These are phyloP conservation scores for Sisymbrium altissimum DNA, from an alignment of 345 rosid species.

Conservation along the genomic window DNA sequence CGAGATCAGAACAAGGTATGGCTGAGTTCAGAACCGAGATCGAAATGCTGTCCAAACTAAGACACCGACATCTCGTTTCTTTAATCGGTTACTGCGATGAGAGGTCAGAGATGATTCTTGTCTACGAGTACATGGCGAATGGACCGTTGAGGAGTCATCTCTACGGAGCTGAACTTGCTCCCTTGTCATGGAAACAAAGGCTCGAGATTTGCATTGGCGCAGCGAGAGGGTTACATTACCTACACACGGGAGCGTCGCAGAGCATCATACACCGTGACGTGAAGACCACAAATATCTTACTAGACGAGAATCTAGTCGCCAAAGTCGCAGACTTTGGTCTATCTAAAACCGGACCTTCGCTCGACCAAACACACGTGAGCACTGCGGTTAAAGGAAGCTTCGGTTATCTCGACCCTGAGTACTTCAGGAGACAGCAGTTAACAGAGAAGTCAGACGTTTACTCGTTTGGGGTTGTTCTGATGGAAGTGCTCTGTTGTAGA, in stretches of 20 bases:
- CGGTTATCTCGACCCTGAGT: slow-evolving; percentile 96
- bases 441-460: slow-evolving; percentile 97
- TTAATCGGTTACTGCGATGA: slow-evolving; percentile 98
- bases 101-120: slow-evolving; percentile 91
- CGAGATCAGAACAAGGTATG: slow-evolving; percentile 98
- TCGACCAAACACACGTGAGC: slow-evolving; percentile 96
- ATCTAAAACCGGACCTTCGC: slow-evolving; percentile 88
- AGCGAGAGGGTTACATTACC: slow-evolving; percentile 95
- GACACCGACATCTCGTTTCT: slow-evolving; percentile 96
- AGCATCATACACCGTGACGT: slow-evolving; percentile 98
- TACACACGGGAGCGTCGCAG: slow-evolving; percentile 97
- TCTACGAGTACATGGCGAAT: slow-evolving; percentile 96
- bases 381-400: slow-evolving; percentile 99
- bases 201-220: slow-evolving; percentile 98
- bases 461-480: slow-evolving; percentile 93
- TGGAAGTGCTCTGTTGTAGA: slow-evolving; percentile 96
- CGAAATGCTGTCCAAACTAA: slow-evolving; percentile 93
- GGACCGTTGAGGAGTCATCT: slow-evolving; percentile 97
- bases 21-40: slow-evolving; percentile 98
- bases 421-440: slow-evolving; percentile 95
- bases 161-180: slow-evolving; percentile 82
- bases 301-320: slow-evolving; percentile 90
- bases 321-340: slow-evolving; percentile 99
- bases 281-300: slow-evolving; percentile 92
- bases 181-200: slow-evolving; percentile 92